Base-by-base conservation (phyloP, 176 grass and related monocot species). In the Triticum monococcum region DNA sequence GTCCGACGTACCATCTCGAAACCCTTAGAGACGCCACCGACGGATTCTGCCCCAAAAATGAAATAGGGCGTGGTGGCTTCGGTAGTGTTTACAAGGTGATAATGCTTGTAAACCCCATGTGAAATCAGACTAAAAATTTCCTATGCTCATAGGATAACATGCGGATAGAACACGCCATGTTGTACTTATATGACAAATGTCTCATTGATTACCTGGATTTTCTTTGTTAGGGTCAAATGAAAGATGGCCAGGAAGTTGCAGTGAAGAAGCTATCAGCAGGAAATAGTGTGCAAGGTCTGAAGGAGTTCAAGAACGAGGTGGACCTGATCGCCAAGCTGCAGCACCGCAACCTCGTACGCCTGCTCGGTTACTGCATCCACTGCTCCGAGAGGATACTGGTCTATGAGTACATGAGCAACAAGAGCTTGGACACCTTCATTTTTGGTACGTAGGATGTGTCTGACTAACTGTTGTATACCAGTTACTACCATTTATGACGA, bases 271-370 rank as follows among this genome's bases (percentile, higher is more conserved):
- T 96, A 0, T 88, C 87, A 1, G 7, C 75, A 12, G 64, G 86
- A 18, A 81, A 73, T 75, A 85, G 62, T n/a, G 72, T 61, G 14
- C 89, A 88, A 67, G 85, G 89, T 8, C 32, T 80, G 28, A 85
- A 81, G n/a, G 94, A 96, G 78, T 96, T 96, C 81, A 93, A 84
- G 69, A 96, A 89, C 75, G 94, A 96, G 84, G 91, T 96, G 17
- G 57, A 75, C 24, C 22, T 91, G 23, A 89, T 96, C 31, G 88
- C 91, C 2, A 93, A 90, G 38, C 87, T 96, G 56, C 94, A 91
- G 17, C 94, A 96, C 50, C 85, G 91, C 9, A 96, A 96, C 69
- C 91, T 93, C 5, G 94, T 93, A 22, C 86, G 84, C 40, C 81
- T 96, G 13, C 89, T 93, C 4, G 94, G 94, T 40, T 96, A 36